Evolutionary conservation across 306 rosid genomes (phyloP), one percentile per base, ranked within the genome.

Genomic region (Benincasa hispida): DNA sequence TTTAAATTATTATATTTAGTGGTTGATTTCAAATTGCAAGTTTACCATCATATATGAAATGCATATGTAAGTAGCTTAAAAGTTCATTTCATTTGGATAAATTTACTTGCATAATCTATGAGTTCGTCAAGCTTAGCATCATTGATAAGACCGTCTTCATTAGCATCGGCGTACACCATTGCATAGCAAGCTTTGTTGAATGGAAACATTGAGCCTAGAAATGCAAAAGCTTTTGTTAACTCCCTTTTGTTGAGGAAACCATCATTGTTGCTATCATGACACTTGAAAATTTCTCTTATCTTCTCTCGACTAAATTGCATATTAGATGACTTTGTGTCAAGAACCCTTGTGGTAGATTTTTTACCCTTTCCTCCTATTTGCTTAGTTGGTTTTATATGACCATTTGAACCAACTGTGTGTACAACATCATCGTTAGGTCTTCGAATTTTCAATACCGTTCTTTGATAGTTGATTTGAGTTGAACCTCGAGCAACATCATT

Each of bases 61-160:
- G 5, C 32, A 57, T 5, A 0, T 1, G 27, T 19, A 54, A n/a
- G 1, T 5, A 59, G 35, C 18, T 27, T 11, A 61, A 2, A 61
- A 30, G 22, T 21, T 28, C 42, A 61, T 30, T 13, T 27, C 3
- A 10, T 59, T 6, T 12, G 12, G 3, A 6, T 12, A 35, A 47
- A 3, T 47, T 72, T 53, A 1, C 13, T 1, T 0, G 74, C 57
- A 55, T 75, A 81, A 19, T 54, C 41, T 24, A 78, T 6, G 14
- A 84, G 80, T 5, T 18, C 35, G 5, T 19, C 27, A 5, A 81
- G 25, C 45, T 81, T 76, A 0, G n/a, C 45, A 5, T n/a, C 25
- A 8, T 27, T 32, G 9, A 42, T 60, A 77, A 47, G 74, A 28
- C 87, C 87, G 19, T 68, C 77, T 1, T 56, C 11, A 35, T 84